A percentile compares a stretch with the other conserved stretches of the same genome.
phyloP scores from a whole-genome alignment of 2,329 filamentous ascomycete species.

The Hypoxylon sp. region DNA sequence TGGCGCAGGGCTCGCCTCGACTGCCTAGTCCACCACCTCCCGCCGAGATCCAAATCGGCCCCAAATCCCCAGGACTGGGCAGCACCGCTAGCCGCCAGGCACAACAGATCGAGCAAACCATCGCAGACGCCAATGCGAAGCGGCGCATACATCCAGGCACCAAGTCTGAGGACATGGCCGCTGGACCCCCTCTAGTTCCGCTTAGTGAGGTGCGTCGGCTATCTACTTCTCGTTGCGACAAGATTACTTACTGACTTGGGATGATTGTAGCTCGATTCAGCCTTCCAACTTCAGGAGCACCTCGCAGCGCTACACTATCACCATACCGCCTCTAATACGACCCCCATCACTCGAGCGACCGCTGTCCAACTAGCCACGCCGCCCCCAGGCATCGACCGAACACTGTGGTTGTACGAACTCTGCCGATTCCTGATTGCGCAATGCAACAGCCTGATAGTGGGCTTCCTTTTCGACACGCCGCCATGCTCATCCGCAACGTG shows the following conservation, averaged over 20 bases:
- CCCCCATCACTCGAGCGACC: conserved; percentile 81
- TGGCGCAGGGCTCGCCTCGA: conserved; percentile 85
- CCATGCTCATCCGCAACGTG: conserved; percentile 92
- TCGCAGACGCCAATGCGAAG: conserved; percentile 80
- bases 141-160: conserved; percentile 93
- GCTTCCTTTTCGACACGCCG: conserved; percentile 91
- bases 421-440: conserved; percentile 96
- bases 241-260: conserved; percentile 24
- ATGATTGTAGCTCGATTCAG: conserved; percentile 83
- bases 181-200: conserved; percentile 89
- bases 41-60: conserved; percentile 91
- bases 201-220: conserved; percentile 78
- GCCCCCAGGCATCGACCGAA: conserved; percentile 85
- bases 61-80: conserved; percentile 74
- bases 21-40: conserved; percentile 95
- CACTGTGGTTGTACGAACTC: conserved; percentile 97
- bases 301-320: conserved; percentile 91
- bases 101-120: conserved; percentile 74
- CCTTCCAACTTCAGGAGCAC: conserved; percentile 97
- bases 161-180: conserved; percentile 91
- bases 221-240: conserved; percentile 24
- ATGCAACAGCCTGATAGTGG: conserved; percentile 91
- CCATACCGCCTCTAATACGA: conserved; percentile 77
- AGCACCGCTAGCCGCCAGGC: conserved; percentile 67
- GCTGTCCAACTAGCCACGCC: conserved; percentile 83